Base-by-base conservation (phyloP, 2,329 filamentous ascomycete species). In the Penicillium sp. region DNA sequence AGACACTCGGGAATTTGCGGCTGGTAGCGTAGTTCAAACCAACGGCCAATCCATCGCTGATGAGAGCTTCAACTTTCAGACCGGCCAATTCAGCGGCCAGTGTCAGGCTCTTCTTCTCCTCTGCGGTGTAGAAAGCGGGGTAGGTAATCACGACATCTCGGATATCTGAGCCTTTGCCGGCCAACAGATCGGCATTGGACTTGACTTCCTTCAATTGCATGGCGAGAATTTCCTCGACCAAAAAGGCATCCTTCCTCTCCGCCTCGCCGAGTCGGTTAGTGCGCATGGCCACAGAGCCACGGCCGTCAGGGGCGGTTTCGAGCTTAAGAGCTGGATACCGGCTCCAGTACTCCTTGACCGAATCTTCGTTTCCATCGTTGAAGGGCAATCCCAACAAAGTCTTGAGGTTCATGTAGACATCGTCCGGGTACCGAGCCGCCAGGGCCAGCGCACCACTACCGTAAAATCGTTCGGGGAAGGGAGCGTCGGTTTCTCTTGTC, bases 351-450 rank as follows among this genome's bases (percentile, higher is more conserved):
- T 87, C 83, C 61, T 84, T 78, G 19, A 91, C 85, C 39, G 84
- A 76, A 11, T 84, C 78, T 42, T 69, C 60, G 2, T 69, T 59
- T 14, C 67, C 66, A 39, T 62, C 66, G n/a, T 72, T 65, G 42
- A 77, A 69, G 11, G 83, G 77, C 14, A 96, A 80, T 33, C 93
- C 94, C n/a, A 99, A 80, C 28, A 99, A 83, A 39, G 87, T 82
- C 80, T 97, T 99, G 65, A 99, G 78, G 73, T 97, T 97, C 51
- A 90, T 89, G 77, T 95, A 99, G 64, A 97, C 91, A 71, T 99
- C 93, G 74, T 88, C 86, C 29, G 94, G 92, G 73, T 95, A 97
- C 64, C 94, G 84, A 54, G 91, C 88, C 49, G 91, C 85, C 51
- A 99, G 82, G 56, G 93, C 90, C 67, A 96, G 82, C 58, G 94